phyloP scores from a whole-genome alignment of 345 rosid species.

The Rhodamnia argentea region DNA sequence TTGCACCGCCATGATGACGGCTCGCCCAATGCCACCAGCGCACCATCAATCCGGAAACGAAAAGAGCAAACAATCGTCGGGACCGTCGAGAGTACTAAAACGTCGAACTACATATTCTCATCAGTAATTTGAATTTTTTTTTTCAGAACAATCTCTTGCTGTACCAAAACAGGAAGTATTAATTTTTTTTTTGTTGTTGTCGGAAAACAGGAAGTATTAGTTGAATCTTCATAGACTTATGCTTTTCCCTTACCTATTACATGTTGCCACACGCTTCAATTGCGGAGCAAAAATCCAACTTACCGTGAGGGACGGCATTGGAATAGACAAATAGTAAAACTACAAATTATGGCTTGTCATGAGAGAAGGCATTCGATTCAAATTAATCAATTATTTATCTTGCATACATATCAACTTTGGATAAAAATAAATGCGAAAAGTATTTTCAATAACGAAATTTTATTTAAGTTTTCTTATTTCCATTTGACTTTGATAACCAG shows the following conservation, averaged over 20 bases:
- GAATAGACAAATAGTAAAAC: neutral
- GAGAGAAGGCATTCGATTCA: neutral
- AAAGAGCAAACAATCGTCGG: neutral
- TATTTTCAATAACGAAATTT: neutral
- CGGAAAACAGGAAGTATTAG: too few relatives aligned
- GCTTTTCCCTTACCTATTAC: neutral
- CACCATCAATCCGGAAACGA: slow-evolving; percentile 19
- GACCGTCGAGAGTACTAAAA: neutral
- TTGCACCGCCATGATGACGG: slow-evolving; percentile 30
- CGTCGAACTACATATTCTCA: neutral
- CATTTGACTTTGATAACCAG: neutral
- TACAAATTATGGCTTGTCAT: neutral
- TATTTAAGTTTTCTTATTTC: neutral
- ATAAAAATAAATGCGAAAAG: neutral
- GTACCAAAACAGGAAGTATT: neutral
- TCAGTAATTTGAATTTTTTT: neutral
- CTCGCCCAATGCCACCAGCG: slow-evolving; percentile 18
- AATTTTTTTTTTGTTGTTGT: too few relatives aligned
- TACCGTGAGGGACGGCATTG: accelerated
- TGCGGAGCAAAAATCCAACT: neutral
- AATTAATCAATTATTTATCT: neutral
- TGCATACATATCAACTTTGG: too few relatives aligned
- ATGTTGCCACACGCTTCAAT: neutral
- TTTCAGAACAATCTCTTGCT: neutral
- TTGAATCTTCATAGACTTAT: neutral